Base-by-base conservation (phyloP, 495 filamentous ascomycete genomes). In the Xylaria sp. region DNA sequence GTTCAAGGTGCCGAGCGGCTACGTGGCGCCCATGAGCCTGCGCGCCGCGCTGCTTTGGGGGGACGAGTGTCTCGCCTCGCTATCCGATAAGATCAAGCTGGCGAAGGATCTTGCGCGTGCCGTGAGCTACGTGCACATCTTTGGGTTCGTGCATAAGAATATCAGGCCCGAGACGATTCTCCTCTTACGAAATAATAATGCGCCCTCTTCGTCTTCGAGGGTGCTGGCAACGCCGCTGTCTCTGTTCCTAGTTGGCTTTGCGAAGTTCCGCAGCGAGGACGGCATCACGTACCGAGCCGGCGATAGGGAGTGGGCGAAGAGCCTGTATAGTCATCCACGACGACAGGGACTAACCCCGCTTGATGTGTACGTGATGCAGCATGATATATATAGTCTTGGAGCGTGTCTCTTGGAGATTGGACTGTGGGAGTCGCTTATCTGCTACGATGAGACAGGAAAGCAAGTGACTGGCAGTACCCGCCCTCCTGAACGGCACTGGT, bases 351-450 rank as follows among this genome's bases (percentile, higher is more conserved):
- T 74, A 0, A 70, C 48, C 0, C 82, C 82, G 0, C 69, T 81
- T 43, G 77, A 82, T 1, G 44, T 58, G 8, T 89, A 86, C 68
- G 76, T 64, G 2, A 89, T 89, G 85, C 86, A 89, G 64, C 86
- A 90, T 74, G 89, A 91, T 70, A 88, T 91, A 31, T 90, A 91
- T 73, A 88, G 86, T 73, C 80, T 91, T 15, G 89, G 90, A 4
- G 86, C 89, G 11, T 85, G 85, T 68, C 79, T 92, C 0, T 70
- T 92, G 3, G 90, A 92, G 73, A 80, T 91, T 44, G 88, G 87
- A 0, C 67, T 91, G 4, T 90, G 87, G 87, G 71, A 82, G 2
- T 81, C 84, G 0, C 84, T 90, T 70, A 74, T 83, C 0, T 6
- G 7, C 43, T 81, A 82, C 52, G 14, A 43, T 0, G 43, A 46